Evolutionary conservation across 495 filamentous ascomycete species (phyloP).

Genomic region (Baudoinia panamericana): DNA sequence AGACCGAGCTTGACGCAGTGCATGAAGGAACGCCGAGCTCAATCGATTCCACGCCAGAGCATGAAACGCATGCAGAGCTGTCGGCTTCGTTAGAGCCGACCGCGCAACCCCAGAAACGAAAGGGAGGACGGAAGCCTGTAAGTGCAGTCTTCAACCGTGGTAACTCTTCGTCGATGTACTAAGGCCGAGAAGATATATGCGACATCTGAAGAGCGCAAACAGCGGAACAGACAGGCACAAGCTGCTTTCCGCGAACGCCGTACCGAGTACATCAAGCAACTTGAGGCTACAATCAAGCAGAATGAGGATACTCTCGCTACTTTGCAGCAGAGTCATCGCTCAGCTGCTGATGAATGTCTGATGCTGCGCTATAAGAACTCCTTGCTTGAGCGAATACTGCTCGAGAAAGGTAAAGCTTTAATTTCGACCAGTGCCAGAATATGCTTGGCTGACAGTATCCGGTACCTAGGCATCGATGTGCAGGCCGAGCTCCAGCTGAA

Average conservation of each 20-base stretch:
- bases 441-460: background rate
- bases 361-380: slow-evolving; percentile 99
- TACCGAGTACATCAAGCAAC: slow-evolving; percentile 98
- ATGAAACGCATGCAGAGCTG: slow-evolving; percentile 38
- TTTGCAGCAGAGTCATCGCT: slow-evolving; percentile 85
- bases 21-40: slow-evolving; percentile 30
- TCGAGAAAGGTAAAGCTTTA: slow-evolving; percentile 91
- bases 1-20: slow-evolving; percentile 21
- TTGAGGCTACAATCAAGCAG: slow-evolving; percentile 93
- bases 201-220: slow-evolving; percentile 95
- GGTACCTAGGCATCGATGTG: slow-evolving; percentile 87
- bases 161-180: too few relatives aligned
- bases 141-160: too few relatives aligned
- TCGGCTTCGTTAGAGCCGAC: slow-evolving; percentile 43
- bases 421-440: background rate
- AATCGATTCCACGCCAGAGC: slow-evolving; percentile 37
- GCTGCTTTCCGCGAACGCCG: slow-evolving; percentile 92
- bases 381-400: slow-evolving; percentile 79
- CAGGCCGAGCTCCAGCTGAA: slow-evolving; percentile 87
- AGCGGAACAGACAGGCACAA: slow-evolving; percentile 93
- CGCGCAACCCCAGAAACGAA: slow-evolving; percentile 67
- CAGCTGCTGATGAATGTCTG: slow-evolving; percentile 89
- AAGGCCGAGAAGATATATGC: slow-evolving; percentile 92
- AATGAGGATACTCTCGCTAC: slow-evolving; percentile 88
- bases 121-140: slow-evolving; percentile 95